Percentiles rank a stretch among this genome's conserved stretches.
phyloP scores from a whole-genome alignment of 331 rosid genomes.

The Quercus lobata region DNA sequence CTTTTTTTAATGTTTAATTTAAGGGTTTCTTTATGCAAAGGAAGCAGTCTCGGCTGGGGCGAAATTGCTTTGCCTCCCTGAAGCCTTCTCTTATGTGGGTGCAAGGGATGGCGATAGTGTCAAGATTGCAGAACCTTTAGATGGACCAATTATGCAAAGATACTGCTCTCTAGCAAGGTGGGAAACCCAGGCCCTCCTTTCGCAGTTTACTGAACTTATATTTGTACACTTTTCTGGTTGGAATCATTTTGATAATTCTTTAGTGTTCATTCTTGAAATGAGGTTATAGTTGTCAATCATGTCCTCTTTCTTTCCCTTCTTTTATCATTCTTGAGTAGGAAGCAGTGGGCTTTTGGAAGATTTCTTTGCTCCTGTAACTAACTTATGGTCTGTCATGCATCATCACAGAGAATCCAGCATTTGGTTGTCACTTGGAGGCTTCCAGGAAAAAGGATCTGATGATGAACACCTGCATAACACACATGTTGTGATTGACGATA shows the following conservation, averaged over 20 bases:
- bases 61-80: slow-evolving; percentile 82
- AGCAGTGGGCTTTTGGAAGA: not conserved
- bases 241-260: not conserved
- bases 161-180: slow-evolving; percentile 93
- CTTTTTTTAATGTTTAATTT: not conserved
- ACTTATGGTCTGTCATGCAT: slow-evolving; percentile 6
- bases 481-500: slow-evolving; percentile 74
- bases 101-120: slow-evolving; percentile 80
- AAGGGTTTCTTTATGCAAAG: slow-evolving; percentile 31
- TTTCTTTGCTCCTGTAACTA: slow-evolving; percentile 3
- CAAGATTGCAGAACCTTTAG: slow-evolving; percentile 63
- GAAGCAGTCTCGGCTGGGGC: slow-evolving; percentile 94
- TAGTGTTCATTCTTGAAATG: not conserved
- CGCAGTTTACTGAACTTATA: not conserved
- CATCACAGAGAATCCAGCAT: slow-evolving; percentile 85
- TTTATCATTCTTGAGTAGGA: not conserved
- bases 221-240: not conserved
- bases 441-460: slow-evolving; percentile 84
- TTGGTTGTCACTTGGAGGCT: slow-evolving; percentile 98
- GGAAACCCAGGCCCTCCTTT: not conserved
- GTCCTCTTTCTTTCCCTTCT: not conserved
- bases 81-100: slow-evolving; percentile 72
- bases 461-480: slow-evolving; percentile 72
- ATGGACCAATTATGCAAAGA: slow-evolving; percentile 68
- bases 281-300: not conserved